Evolutionary conservation across 305 asterid species (phyloP).

Genomic region (Fraxinus xanthoxyloides): DNA sequence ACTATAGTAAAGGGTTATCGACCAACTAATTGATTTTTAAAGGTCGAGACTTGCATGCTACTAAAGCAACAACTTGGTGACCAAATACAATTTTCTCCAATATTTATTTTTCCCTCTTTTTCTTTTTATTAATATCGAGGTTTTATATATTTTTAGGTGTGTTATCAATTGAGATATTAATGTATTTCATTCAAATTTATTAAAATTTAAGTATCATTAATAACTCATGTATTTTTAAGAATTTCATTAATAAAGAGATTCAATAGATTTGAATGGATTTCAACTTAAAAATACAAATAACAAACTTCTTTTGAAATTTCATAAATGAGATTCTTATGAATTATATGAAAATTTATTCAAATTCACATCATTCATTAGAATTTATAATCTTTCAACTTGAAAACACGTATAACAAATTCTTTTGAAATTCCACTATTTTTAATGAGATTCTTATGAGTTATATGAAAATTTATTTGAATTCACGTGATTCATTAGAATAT

Average conservation of each 20-base stretch:
- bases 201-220: too few species aligned
- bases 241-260: too few species aligned
- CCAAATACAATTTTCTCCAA: background rate
- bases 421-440: too few species aligned
- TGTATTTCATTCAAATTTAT: background rate
- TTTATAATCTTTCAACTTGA: too few species aligned
- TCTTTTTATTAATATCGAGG: background rate
- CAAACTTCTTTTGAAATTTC: background rate
- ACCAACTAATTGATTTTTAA: too few species aligned
- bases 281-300: background rate
- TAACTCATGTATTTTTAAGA: too few species aligned
- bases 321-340: background rate
- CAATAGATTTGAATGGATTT: background rate
- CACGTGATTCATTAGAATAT: background rate
- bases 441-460: background rate
- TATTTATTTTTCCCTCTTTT: too few species aligned
- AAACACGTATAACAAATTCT: background rate
- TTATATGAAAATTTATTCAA: background rate
- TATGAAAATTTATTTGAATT: too few species aligned
- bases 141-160: too few species aligned
- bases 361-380: background rate
- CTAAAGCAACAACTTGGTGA: background rate
- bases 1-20: background rate
- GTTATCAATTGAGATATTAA: background rate
- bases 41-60: background rate